phyloP scores from a whole-genome alignment of 148 eudicot genomes.

The Fagopyrum homotropicum region DNA sequence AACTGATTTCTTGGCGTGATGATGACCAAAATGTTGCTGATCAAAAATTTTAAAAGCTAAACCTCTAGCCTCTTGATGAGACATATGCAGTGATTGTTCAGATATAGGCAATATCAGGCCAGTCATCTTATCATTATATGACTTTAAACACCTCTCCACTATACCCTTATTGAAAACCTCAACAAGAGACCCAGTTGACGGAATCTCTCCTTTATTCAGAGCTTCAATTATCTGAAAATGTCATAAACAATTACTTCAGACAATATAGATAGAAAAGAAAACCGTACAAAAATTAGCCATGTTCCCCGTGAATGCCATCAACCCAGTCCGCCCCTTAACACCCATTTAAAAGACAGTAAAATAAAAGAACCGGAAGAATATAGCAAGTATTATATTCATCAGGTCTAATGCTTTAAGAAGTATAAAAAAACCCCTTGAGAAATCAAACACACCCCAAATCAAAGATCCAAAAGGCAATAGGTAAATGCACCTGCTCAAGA shows the following conservation, averaged over 20 bases:
- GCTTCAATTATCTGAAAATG: conserved; percentile 84
- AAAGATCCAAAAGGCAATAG: background rate
- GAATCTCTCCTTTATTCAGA: conserved; percentile 97
- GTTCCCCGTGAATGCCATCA: background rate
- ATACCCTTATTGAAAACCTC: conserved; percentile 92
- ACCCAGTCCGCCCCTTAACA: background rate
- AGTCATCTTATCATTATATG: conserved; percentile 65
- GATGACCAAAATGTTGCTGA: conserved; percentile 89
- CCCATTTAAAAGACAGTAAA: background rate
- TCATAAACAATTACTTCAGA: background rate
- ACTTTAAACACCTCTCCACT: conserved; percentile 73
- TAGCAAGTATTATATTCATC: background rate
- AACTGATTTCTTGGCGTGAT: conserved; percentile 87
- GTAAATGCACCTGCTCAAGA: conserved; percentile 59
- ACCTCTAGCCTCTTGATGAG: conserved; percentile 55
- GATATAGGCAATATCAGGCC: conserved; percentile 50
- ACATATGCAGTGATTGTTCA: conserved; percentile 40
- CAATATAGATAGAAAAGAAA: background rate
- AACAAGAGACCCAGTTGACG: conserved; percentile 94
- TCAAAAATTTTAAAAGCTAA: conserved; percentile 63
- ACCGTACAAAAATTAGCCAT: background rate
- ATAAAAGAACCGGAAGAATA: background rate
- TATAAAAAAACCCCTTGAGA: background rate
- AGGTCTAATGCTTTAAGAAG: background rate
- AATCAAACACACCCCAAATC: background rate